Percentiles rank a stretch among this genome's conserved stretches.
phyloP scores from a whole-genome alignment of 2,329 filamentous ascomycete species.

The Ceratocystis lukuohia region DNA sequence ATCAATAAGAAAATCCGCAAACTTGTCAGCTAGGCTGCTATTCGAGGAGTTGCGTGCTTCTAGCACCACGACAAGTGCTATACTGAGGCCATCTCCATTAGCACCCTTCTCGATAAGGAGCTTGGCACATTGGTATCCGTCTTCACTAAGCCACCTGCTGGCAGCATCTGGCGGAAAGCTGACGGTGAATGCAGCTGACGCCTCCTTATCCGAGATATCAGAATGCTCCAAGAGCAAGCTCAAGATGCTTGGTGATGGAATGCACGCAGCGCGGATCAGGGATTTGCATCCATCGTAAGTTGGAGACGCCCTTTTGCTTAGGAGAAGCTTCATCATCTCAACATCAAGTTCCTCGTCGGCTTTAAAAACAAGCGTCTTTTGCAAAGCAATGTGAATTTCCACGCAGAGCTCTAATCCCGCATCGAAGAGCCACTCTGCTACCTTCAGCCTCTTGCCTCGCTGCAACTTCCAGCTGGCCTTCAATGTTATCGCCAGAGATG shows the following conservation, averaged over 20 bases:
- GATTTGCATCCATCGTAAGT: constrained; percentile 10
- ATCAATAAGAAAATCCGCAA: constrained; percentile 27
- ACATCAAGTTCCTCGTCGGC: constrained; percentile 8
- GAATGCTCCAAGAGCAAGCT: neutral
- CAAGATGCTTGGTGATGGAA: neutral
- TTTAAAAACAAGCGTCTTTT: constrained; percentile 38
- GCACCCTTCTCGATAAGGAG: constrained; percentile 39
- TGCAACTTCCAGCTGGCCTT: constrained; percentile 41
- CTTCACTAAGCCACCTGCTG: constrained; percentile 12
- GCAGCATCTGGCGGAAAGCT: neutral
- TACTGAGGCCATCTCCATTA: neutral
- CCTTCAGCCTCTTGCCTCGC: constrained; percentile 34
- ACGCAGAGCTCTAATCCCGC: constrained; percentile 37
- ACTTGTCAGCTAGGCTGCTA: constrained; percentile 5
- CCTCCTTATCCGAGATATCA: constrained; percentile 6
- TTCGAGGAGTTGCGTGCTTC: neutral
- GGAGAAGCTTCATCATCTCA: constrained; percentile 12
- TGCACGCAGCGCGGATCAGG: constrained; percentile 5
- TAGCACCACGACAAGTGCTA: constrained; percentile 2
- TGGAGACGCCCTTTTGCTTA: constrained; percentile 10
- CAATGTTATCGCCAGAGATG: constrained; percentile 38
- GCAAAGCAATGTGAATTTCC: constrained; percentile 38
- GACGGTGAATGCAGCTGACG: neutral
- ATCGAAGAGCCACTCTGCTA: constrained; percentile 38
- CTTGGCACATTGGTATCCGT: constrained; percentile 27